Evolutionary conservation across 306 rosid species (phyloP).

Genomic region (Glycine soja): DNA sequence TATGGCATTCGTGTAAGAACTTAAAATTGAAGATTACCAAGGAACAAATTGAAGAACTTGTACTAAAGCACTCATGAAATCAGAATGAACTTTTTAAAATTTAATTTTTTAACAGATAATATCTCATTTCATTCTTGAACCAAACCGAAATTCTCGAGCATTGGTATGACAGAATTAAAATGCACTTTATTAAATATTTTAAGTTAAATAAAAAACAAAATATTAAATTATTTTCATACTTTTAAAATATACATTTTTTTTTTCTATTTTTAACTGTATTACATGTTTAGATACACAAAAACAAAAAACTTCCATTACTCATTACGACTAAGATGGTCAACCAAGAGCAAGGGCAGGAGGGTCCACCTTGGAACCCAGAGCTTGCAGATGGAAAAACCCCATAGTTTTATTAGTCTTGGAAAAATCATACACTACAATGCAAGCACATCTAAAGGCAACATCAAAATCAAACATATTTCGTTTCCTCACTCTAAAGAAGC

Average conservation of each 20-base stretch:
- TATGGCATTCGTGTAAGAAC: conserved; percentile 1
- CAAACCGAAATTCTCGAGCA: background rate
- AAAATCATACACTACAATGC: conserved; percentile 6
- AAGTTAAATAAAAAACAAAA: background rate
- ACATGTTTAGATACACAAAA: background rate
- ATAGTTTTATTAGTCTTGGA: background rate
- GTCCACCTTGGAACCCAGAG: conserved; percentile 5
- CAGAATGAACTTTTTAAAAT: background rate
- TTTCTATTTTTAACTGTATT: background rate
- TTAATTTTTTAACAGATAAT: background rate
- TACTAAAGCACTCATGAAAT: background rate
- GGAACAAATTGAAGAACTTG: background rate
- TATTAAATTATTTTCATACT: background rate
- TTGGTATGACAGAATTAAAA: background rate
- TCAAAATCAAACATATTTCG: background rate
- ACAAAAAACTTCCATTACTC: background rate
- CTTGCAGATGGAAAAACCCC: conserved; percentile 1
- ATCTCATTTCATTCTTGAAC: background rate
- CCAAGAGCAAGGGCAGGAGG: conserved; percentile 19
- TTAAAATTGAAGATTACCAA: conserved; percentile 23
- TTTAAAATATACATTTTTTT: background rate
- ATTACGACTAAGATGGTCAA: background rate
- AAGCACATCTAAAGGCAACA: background rate
- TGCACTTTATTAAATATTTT: background rate
- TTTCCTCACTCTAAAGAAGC: background rate